These are phyloP conservation scores for Incumbomyces lentus DNA, from an alignment of 2,329 filamentous ascomycete species.

Conservation along the genomic window DNA sequence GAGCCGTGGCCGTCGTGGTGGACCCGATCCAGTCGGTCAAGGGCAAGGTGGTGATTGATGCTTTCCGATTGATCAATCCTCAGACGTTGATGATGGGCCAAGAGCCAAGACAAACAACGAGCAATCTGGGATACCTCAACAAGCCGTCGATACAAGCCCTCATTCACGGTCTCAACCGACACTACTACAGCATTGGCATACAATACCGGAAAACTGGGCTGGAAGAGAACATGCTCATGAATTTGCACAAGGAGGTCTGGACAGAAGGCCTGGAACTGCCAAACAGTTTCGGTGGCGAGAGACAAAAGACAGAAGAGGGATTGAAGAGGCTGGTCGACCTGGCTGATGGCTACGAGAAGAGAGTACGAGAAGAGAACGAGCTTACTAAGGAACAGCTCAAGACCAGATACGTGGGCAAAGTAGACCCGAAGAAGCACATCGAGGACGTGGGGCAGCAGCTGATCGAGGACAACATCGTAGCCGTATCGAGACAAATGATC, in stretches of 20 bases:
- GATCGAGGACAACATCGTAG: conserved; percentile 98
- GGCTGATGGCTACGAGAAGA: conserved; percentile 94
- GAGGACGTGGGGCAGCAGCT: conserved; percentile 92
- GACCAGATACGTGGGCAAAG: conserved; percentile 96
- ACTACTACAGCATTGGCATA: conserved; percentile 99
- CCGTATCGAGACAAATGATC: conserved; percentile 97
- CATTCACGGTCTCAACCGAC: conserved; percentile 93
- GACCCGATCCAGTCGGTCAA: conserved; percentile 99
- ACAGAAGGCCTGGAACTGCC: conserved; percentile 96
- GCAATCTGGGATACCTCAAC: conserved; percentile 94
- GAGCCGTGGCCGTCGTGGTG: conserved; percentile 93
- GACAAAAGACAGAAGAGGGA: conserved; percentile 72
- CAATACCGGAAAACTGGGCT: conserved; percentile 95
- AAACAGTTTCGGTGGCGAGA: conserved; percentile 84
- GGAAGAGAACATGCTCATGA: conserved; percentile 99
- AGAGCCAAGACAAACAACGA: conserved; percentile 93
- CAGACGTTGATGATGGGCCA: conserved; percentile 97
- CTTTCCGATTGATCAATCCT: conserved; percentile 95
- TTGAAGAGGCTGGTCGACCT: conserved; percentile 79
- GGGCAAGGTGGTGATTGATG: conserved; percentile 98
- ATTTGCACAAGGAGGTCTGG: conserved; percentile 98
- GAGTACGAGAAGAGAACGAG: conserved; percentile 97
- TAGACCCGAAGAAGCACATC: conserved; percentile 98
- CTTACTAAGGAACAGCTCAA: conserved; percentile 94
- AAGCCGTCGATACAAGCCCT: conserved; percentile 99